Percentiles rank a stretch among this genome's conserved stretches.
These are phyloP conservation scores for Blastobotrys muscicola DNA, from an alignment of 805 yeast genomes.

Conservation along the genomic window DNA sequence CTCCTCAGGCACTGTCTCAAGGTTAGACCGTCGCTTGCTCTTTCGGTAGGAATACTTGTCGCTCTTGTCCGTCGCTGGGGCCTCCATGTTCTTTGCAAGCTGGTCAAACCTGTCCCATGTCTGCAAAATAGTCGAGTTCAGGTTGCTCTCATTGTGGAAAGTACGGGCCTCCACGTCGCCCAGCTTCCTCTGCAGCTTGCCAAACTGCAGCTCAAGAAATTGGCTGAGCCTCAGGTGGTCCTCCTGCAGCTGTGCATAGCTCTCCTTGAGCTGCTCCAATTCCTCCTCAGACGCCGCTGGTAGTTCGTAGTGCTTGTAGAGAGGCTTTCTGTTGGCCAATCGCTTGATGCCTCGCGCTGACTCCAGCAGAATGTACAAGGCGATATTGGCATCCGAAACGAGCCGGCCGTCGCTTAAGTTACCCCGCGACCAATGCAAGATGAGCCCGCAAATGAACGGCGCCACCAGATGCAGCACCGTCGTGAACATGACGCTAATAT, in stretches of 20 bases:
- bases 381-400: conserved; percentile 14
- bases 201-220: too few relatives aligned
- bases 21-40: too few relatives aligned
- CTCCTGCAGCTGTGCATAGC: not conserved
- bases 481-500: conserved; percentile 2
- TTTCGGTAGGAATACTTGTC: too few relatives aligned
- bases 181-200: too few relatives aligned
- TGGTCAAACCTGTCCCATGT: too few relatives aligned
- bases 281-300: not conserved
- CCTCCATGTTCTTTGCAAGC: too few relatives aligned
- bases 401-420: conserved; percentile 14
- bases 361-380: conserved; percentile 16
- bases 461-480: conserved; percentile 9
- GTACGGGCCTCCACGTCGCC: too few relatives aligned
- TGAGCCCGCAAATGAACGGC: conserved; percentile 16
- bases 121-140: too few relatives aligned
- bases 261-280: not conserved
- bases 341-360: conserved; percentile 13
- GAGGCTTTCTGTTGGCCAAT: conserved; percentile 2
- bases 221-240: not conserved
- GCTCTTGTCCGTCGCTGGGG: too few relatives aligned
- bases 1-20: too few relatives aligned
- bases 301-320: not conserved
- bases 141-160: too few relatives aligned
- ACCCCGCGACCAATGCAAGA: conserved; percentile 11